Evolutionary conservation across 2,329 filamentous ascomycete species (phyloP).

Genomic region (Beauveria brongniartii): DNA sequence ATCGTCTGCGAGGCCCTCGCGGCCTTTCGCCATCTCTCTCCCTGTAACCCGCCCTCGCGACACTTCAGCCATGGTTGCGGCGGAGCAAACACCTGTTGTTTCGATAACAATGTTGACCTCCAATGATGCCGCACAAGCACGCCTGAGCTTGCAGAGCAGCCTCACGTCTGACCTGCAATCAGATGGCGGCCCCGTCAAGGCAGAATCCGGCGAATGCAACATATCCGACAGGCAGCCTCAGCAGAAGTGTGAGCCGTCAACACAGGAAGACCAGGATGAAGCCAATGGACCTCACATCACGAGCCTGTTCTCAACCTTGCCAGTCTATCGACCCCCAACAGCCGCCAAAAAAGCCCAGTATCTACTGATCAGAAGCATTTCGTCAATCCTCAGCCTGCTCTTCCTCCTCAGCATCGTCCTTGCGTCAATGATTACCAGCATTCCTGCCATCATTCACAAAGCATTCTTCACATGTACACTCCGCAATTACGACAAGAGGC

Average conservation of each 20-base stretch:
- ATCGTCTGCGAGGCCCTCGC: background rate
- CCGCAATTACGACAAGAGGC: slow-evolving; percentile 46
- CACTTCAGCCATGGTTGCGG: background rate
- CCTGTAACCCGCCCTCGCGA: background rate
- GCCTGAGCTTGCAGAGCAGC: background rate
- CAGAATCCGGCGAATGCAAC: background rate
- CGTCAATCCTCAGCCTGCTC: slow-evolving; percentile 66
- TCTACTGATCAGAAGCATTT: slow-evolving; percentile 54
- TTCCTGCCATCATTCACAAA: slow-evolving; percentile 43
- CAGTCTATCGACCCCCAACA: slow-evolving; percentile 74
- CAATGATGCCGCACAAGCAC: background rate
- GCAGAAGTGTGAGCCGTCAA: background rate
- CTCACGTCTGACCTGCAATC: background rate
- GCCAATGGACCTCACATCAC: background rate
- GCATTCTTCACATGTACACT: slow-evolving; percentile 47
- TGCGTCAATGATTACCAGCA: slow-evolving; percentile 61
- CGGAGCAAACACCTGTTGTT: background rate
- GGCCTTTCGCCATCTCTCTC: background rate
- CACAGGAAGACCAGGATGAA: background rate
- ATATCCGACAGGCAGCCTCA: background rate
- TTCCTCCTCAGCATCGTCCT: slow-evolving; percentile 72
- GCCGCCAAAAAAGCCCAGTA: slow-evolving; percentile 57
- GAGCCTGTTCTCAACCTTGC: slow-evolving; percentile 22
- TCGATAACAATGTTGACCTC: background rate
- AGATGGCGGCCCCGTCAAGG: background rate